Conservation (phyloP, 2,329 filamentous ascomycete genomes). For the Penicillium sp. region DNA sequence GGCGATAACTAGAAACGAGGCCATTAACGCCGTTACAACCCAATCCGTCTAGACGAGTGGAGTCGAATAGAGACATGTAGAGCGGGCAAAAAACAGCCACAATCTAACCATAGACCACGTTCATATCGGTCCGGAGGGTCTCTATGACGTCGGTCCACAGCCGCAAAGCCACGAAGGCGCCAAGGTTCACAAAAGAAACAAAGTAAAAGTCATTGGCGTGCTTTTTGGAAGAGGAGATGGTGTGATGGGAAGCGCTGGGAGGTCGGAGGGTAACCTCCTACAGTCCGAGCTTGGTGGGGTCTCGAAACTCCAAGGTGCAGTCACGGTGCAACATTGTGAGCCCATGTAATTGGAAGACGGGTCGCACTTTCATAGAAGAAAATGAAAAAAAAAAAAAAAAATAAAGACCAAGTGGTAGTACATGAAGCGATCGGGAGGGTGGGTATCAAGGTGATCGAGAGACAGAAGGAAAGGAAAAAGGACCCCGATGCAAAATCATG, state of each 20-base stretch:
- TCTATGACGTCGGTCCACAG: not conserved
- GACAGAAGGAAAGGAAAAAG: slow-evolving; percentile 10
- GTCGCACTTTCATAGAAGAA: not conserved
- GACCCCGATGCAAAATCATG: slow-evolving; percentile 16
- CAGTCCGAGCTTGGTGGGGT: not conserved
- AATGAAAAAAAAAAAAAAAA: slow-evolving; percentile 1
- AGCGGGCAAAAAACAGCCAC: slow-evolving; percentile 1
- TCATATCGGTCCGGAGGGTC: slow-evolving; percentile 26
- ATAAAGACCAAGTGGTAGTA: slow-evolving; percentile 24
- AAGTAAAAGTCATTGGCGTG: slow-evolving; percentile 1
- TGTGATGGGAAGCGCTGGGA: not conserved
- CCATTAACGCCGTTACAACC: slow-evolving; percentile 19
- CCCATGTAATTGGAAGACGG: not conserved
- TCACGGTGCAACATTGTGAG: not conserved
- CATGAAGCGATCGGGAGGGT: slow-evolving; percentile 24
- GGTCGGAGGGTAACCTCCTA: not conserved
- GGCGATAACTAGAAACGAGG: slow-evolving; percentile 5
- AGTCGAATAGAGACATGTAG: slow-evolving; percentile 1
- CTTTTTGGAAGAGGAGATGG: slow-evolving; percentile 9
- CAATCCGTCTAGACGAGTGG: slow-evolving; percentile 15
- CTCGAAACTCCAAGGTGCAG: not conserved
- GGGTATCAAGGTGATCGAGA: slow-evolving; percentile 26
- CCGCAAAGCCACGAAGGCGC: not conserved
- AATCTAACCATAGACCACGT: slow-evolving; percentile 22
- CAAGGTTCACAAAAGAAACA: not conserved